Conservation (phyloP, 2,329 filamentous ascomycete species). For the Epichloe aotearoae region DNA sequence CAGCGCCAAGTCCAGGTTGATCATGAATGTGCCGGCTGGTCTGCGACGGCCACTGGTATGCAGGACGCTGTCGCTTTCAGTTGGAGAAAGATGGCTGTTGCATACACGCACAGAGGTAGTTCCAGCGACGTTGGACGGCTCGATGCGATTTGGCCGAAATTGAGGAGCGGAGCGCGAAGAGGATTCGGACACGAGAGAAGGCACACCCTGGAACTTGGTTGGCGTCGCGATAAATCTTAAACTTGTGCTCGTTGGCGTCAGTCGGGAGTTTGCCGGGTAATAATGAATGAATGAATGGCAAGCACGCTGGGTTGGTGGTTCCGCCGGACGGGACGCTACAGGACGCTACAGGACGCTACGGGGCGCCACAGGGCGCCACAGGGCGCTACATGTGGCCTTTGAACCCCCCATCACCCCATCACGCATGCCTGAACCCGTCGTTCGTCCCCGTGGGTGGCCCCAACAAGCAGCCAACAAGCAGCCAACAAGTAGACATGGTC, state of each 20-base stretch:
- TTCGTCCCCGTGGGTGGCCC: no score
- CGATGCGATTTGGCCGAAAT: not conserved
- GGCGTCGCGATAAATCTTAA: conserved; percentile 1
- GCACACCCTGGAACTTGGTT: not conserved
- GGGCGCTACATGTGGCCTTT: no score
- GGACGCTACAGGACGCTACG: no score
- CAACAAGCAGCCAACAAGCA: no score
- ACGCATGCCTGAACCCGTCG: no score
- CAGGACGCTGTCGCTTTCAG: not conserved
- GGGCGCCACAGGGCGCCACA: no score
- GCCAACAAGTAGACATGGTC: not conserved
- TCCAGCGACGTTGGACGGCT: not conserved
- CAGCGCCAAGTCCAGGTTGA: not conserved
- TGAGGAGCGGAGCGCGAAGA: not conserved
- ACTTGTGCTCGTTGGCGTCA: not conserved
- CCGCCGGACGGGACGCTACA: no score
- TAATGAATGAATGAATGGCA: not conserved
- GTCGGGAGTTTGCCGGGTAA: conserved; percentile 4
- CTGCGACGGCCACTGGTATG: not conserved
- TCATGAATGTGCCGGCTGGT: not conserved
- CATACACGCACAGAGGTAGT: not conserved
- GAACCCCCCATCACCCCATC: no score
- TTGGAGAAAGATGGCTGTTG: not conserved
- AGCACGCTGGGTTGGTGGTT: no score
- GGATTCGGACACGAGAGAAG: not conserved